These are phyloP conservation scores for Chlorella ohadii DNA, from an alignment of 139 green algal genomes.

Conservation along the genomic window DNA sequence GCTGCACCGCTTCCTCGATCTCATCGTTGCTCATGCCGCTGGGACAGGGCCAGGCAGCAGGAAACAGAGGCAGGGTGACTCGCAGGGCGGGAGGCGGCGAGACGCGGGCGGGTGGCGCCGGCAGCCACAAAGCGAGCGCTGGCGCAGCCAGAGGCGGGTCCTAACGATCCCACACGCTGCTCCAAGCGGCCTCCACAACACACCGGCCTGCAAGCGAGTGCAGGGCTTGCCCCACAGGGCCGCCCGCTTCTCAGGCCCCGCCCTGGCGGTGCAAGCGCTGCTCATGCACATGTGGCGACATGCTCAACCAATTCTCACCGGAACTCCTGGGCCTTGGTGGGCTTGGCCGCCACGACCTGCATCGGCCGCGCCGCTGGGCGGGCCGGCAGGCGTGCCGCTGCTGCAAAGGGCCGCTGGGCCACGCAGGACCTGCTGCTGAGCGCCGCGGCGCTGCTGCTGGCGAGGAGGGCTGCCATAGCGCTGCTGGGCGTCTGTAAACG, in stretches of 20 bases:
- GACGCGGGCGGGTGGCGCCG: background rate
- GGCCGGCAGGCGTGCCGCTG: background rate
- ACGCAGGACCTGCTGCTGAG: conserved; percentile 38
- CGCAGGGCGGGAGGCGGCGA: background rate
- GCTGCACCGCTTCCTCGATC: conserved; percentile 53
- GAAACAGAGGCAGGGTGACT: too few species aligned
- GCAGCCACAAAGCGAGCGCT: too few species aligned
- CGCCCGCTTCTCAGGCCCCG: too few species aligned
- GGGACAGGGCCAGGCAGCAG: background rate
- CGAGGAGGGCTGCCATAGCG: conserved; percentile 17
- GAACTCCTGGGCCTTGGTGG: conserved; percentile 40
- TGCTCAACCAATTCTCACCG: background rate
- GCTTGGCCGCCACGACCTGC: conserved; percentile 31
- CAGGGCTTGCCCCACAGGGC: too few species aligned
- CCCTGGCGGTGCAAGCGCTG: too few species aligned
- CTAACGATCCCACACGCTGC: too few species aligned
- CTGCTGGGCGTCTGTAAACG: too few species aligned
- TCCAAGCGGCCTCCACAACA: too few species aligned
- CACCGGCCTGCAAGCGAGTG: too few species aligned
- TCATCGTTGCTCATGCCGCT: conserved; percentile 45
- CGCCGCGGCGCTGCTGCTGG: conserved; percentile 2
- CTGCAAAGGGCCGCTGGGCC: conserved; percentile 22
- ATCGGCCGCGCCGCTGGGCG: conserved; percentile 1
- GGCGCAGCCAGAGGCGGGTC: too few species aligned
- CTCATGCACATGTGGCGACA: background rate